Conservation (phyloP, 768 basidiomycete genomes). For the Russula dissimulans region DNA sequence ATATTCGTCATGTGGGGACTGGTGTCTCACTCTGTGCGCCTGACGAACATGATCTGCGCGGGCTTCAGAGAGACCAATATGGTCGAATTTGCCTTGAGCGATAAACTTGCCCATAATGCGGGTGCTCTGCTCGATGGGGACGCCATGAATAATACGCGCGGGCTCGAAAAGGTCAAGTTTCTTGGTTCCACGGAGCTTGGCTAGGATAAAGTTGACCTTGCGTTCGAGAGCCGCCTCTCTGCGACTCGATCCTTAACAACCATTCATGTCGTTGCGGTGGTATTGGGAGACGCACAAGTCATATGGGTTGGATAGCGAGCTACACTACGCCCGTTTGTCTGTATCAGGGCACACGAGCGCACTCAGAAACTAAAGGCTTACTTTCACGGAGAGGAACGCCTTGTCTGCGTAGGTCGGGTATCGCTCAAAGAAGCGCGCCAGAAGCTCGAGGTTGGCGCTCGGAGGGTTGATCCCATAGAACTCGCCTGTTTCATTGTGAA, state of each 20-base stretch:
- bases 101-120: conserved; percentile 35
- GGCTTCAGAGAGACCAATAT: conserved; percentile 54
- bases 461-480: conserved; percentile 45
- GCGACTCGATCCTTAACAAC: neutral
- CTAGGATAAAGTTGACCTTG: conserved; percentile 15
- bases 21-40: conserved; percentile 30
- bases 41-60: conserved; percentile 36
- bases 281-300: conserved; percentile 5
- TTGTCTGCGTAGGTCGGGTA: conserved; percentile 37
- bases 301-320: conserved; percentile 10
- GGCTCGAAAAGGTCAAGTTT: conserved; percentile 53
- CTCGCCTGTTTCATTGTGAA: conserved; percentile 29
- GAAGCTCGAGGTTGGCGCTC: conserved; percentile 39
- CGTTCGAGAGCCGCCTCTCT: conserved; percentile 12
- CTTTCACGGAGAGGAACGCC: conserved; percentile 44
- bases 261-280: neutral
- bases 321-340: neutral
- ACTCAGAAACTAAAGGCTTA: conserved; percentile 7
- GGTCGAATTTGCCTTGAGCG: conserved; percentile 47
- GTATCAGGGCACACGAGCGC: neutral
- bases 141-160: conserved; percentile 37
- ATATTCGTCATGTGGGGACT: conserved; percentile 30
- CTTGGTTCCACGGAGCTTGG: conserved; percentile 41
- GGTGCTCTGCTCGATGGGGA: conserved; percentile 40
- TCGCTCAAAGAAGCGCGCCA: conserved; percentile 41